Conservation (phyloP, 2,329 filamentous ascomycete genomes). For the Aspergillus sp. region DNA sequence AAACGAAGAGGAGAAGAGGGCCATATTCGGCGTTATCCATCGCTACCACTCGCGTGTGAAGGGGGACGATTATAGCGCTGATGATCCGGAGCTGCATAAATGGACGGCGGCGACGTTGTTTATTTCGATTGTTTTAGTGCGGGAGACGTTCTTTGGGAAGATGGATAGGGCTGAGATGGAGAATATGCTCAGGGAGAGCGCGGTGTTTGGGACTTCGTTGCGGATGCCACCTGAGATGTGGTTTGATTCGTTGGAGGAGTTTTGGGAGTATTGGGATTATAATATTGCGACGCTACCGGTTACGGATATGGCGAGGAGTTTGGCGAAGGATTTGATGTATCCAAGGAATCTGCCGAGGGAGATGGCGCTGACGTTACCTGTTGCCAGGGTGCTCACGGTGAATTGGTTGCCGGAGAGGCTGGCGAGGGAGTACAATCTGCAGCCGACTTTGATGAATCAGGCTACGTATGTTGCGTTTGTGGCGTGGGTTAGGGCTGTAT, state of each 20-base stretch:
- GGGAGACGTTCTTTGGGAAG: slow-evolving; percentile 26
- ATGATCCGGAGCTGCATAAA: slow-evolving; percentile 30
- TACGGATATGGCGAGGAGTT: slow-evolving; percentile 27
- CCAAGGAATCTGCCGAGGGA: slow-evolving; percentile 7
- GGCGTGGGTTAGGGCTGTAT: slow-evolving; percentile 6
- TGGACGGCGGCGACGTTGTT: slow-evolving; percentile 32
- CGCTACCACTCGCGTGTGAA: slow-evolving; percentile 24
- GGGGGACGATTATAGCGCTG: slow-evolving; percentile 25
- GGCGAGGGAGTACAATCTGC: slow-evolving; percentile 15
- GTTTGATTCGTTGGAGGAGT: slow-evolving; percentile 24
- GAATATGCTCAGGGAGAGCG: slow-evolving; percentile 11
- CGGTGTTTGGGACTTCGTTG: slow-evolving; percentile 18
- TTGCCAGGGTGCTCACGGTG: neutral
- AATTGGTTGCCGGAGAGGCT: slow-evolving; percentile 11
- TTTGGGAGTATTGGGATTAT: slow-evolving; percentile 32
- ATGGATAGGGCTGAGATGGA: slow-evolving; percentile 10
- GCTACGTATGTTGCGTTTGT: slow-evolving; percentile 12
- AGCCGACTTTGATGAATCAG: slow-evolving; percentile 7
- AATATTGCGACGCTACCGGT: slow-evolving; percentile 26
- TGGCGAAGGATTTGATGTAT: slow-evolving; percentile 17
- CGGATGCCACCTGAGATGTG: slow-evolving; percentile 31
- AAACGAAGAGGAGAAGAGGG: slow-evolving; percentile 24
- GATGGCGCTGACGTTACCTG: neutral
- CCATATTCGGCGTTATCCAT: slow-evolving; percentile 28
- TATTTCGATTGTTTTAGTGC: slow-evolving; percentile 23